Base-by-base conservation (phyloP, 352 stramenopile species). In the Phytophthora gonapodyides region DNA sequence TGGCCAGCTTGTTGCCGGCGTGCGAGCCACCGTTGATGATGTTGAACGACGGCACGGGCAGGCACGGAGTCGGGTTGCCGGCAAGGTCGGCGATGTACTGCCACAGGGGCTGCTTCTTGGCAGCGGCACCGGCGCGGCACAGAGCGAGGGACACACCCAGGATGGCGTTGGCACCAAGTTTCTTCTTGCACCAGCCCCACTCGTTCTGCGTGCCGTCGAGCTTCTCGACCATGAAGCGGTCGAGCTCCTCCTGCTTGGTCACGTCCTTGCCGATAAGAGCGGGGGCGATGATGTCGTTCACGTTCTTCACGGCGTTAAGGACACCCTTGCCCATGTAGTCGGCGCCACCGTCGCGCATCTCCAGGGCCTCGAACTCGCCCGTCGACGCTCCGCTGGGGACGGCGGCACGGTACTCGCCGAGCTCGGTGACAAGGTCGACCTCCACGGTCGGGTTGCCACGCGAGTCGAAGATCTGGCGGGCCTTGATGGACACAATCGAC, bases 21-120 rank as follows among this genome's bases (percentile, higher is more conserved):
- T 99, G 97, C 58, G 81, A 94, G 69, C 97, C 98, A 71, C 98
- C 98, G 82, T 99, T 99, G 81, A 99, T 99, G 41, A 99, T 98
- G 83, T 99, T 99, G 88, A 99, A 99, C 71, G 94, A 98, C 41
- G 97, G 97, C 69, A 99, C 96, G 13, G 97, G 97, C 61, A 99
- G 87, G 69, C 79, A 89, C 63, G 90, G 89, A 31, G 88, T 89
- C 38, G 79, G 89, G 83, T 99, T 99, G 78, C 97, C 97, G 15
- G 97, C 96, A 60, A 99, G 87, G 71, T 99, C 90, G 38, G 96
- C 97, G 77, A 99, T 99, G 85, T 99, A 97, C 80, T 98, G 80
- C 88, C 96, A 99, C 43, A 99, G 84, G 35, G 98, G 96, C 59
- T 99, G 84, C 61, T 97, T 96, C 68, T 95, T 97, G 54, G 94